Conservation (phyloP, 495 filamentous ascomycete genomes). For the Ramalina intermedia region DNA sequence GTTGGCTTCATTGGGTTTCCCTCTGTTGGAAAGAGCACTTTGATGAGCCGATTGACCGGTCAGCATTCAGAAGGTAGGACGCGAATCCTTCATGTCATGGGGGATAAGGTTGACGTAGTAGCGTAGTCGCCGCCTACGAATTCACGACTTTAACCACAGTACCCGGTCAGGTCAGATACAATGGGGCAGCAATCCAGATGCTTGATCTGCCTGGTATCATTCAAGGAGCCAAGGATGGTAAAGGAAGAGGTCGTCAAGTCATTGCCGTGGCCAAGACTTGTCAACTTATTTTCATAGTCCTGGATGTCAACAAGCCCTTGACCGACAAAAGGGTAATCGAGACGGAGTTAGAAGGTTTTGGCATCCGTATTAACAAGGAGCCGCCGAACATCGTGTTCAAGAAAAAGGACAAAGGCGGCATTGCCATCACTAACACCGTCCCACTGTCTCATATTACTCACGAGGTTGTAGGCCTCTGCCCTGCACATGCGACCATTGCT, state of each 20-base stretch:
- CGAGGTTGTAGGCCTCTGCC: conserved; percentile 37
- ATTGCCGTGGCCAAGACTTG: conserved; percentile 98
- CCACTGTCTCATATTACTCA: conserved; percentile 84
- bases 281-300: conserved; percentile 95
- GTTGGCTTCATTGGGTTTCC: conserved; percentile 71
- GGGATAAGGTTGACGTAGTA: not conserved
- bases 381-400: conserved; percentile 96
- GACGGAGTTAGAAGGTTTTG: conserved; percentile 91
- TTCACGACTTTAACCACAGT: conserved; percentile 98
- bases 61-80: conserved; percentile 75
- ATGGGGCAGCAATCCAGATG: conserved; percentile 96
- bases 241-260: conserved; percentile 94
- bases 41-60: conserved; percentile 88
- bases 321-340: conserved; percentile 97
- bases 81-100: not conserved
- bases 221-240: conserved; percentile 94
- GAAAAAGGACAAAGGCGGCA: conserved; percentile 98
- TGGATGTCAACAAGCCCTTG: conserved; percentile 96
- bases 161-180: conserved; percentile 90
- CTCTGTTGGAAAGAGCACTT: conserved; percentile 93
- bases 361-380: conserved; percentile 92
- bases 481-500: not conserved
- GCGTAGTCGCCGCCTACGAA: conserved; percentile 77
- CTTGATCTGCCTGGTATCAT: conserved; percentile 98
- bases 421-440: conserved; percentile 85